Base-by-base conservation (phyloP, 2,329 filamentous ascomycete species). In the Xylariaceae sp. region DNA sequence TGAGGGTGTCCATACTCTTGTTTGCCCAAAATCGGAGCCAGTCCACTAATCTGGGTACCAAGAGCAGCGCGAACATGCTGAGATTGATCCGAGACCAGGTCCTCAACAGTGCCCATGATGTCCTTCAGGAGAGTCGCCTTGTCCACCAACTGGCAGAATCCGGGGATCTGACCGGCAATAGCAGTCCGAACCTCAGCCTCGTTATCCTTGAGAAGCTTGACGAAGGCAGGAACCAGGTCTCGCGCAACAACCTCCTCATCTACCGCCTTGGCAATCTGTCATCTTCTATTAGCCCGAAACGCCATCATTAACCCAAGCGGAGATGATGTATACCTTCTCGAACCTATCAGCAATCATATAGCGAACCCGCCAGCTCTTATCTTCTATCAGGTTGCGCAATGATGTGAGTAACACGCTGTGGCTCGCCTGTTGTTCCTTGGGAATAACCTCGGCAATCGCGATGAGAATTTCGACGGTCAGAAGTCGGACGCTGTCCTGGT, bases 291-390 rank as follows among this genome's bases (percentile, higher is more conserved):
- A 52, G 23, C 18, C 13, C 18, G 35, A 18, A 53, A 49, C 45
- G 17, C 15, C 30, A 49, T n/a, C 44, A 44, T 3, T 4, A 34
- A 9, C 11, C 11, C 23, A 53, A 72, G 53, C 45, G n/a, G n/a
- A 55, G 3, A 34, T 41, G 4, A 18, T 35, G 41, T 49, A n/a
- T 72, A 91, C 91, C 88, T 97, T 97, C 77, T 99, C 94, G 72
- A 97, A 99, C 73, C 92, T 86, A 76, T 99, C 94, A 53, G 94
- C 94, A 69, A 99, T 94, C 94, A 99, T 99, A 77, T 97, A 99
- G 73, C 94, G 86, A 61, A 99, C 94, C 72, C 94, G 87, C 94
- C 94, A 99, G 79, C 94, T 97, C 85, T 97, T 99, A 75, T 99
- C 94, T 71, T 97, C 94, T 77, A 99, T 97, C 72, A 99, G 77